Evolutionary conservation across 805 yeast genomes (phyloP).

Genomic region (Torulaspora gathmanii): DNA sequence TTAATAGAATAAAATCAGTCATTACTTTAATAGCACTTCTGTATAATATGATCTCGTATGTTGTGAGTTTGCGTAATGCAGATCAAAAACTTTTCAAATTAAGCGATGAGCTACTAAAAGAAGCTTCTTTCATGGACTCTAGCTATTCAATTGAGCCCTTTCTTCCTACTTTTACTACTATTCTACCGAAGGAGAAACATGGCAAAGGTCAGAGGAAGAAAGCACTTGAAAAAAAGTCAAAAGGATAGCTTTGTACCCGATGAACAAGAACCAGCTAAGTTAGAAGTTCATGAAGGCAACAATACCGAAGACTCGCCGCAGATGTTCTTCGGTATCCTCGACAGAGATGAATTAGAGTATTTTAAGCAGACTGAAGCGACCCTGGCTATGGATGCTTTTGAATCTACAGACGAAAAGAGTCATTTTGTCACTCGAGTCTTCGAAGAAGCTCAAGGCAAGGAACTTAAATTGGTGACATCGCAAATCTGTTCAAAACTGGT

Average conservation of each 20-base stretch:
- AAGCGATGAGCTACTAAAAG: slow-evolving; percentile 2
- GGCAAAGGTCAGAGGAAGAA: slow-evolving; percentile 43
- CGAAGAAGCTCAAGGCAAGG: slow-evolving; percentile 84
- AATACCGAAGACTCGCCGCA: slow-evolving; percentile 15
- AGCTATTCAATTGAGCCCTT: background rate
- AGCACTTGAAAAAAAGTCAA: slow-evolving; percentile 32
- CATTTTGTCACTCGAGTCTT: slow-evolving; percentile 74
- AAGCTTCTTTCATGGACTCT: background rate
- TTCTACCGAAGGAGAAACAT: background rate
- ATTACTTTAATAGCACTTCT: slow-evolving; percentile 3
- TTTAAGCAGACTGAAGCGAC: slow-evolving; percentile 91
- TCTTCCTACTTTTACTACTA: background rate
- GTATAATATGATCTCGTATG: slow-evolving; percentile 6
- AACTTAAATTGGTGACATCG: slow-evolving; percentile 84
- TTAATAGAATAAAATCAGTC: slow-evolving; percentile 31
- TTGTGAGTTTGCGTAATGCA: background rate
- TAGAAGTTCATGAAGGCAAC: slow-evolving; percentile 9
- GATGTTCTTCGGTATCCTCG: slow-evolving; percentile 82
- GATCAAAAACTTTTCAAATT: slow-evolving; percentile 9
- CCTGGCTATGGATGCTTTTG: slow-evolving; percentile 74
- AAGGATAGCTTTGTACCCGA: slow-evolving; percentile 23
- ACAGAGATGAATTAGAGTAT: slow-evolving; percentile 78
- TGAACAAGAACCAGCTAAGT: slow-evolving; percentile 9
- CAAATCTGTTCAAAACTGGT: slow-evolving; percentile 91
- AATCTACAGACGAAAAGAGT: slow-evolving; percentile 60